Conservation (phyloP, 495 filamentous ascomycete genomes). For the Talaromyces thailandensis region DNA sequence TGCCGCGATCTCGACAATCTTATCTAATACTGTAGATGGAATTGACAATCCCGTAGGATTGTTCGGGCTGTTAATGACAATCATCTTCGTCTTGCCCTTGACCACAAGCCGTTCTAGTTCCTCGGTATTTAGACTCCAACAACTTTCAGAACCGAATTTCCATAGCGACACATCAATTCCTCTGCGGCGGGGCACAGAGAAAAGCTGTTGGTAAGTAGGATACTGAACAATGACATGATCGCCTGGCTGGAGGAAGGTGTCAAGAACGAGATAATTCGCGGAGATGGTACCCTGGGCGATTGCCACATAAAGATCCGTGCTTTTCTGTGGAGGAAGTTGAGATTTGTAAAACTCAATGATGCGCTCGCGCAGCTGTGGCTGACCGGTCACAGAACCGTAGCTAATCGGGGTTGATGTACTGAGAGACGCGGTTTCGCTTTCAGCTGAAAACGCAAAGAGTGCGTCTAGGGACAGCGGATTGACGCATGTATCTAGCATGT, state of each 20-base stretch:
- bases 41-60: slow-evolving; percentile 65
- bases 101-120: slow-evolving; percentile 51
- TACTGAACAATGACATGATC: slow-evolving; percentile 71
- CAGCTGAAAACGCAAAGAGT: neutral
- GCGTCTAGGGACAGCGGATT: neutral
- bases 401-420: neutral
- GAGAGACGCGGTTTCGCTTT: neutral
- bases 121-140: slow-evolving; percentile 48
- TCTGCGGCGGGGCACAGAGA: slow-evolving; percentile 52
- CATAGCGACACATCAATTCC: slow-evolving; percentile 63
- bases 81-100: neutral
- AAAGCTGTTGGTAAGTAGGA: slow-evolving; percentile 71
- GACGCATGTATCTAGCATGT: neutral
- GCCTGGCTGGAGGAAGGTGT: slow-evolving; percentile 54
- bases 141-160: slow-evolving; percentile 47
- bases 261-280: slow-evolving; percentile 61
- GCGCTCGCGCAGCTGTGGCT: neutral
- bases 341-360: neutral
- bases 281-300: slow-evolving; percentile 62
- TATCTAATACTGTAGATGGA: slow-evolving; percentile 38
- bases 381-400: neutral
- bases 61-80: slow-evolving; percentile 49
- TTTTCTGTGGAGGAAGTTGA: neutral
- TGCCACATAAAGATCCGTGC: neutral
- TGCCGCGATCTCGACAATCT: slow-evolving; percentile 47